Evolutionary conservation across 805 yeast genomes (phyloP).

Genomic region (Metschnikowia kunwiensis): DNA sequence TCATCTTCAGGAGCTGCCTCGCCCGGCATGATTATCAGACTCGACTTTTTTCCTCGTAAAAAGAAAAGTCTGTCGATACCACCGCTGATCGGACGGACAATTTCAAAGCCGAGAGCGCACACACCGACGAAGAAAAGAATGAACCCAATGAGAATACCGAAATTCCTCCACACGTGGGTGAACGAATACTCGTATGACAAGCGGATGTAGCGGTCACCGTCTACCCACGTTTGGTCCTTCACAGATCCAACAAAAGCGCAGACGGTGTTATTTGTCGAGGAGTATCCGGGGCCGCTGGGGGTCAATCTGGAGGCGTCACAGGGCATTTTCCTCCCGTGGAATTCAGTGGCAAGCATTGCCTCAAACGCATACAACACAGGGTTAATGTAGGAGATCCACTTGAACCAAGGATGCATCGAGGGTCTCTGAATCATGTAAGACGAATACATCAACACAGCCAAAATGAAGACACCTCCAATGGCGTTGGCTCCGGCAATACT

Average conservation of each 20-base stretch:
- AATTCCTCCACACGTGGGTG: constrained; percentile 46
- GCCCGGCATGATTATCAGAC: constrained; percentile 16
- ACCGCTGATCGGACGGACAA: constrained; percentile 28
- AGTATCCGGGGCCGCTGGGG: constrained; percentile 27
- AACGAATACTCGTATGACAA: constrained; percentile 33
- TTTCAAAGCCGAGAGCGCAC: constrained; percentile 27
- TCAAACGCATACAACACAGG: constrained; percentile 31
- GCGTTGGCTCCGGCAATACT: constrained; percentile 58
- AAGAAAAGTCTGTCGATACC: constrained; percentile 33
- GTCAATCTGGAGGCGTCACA: constrained; percentile 22
- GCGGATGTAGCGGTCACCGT: constrained; percentile 34
- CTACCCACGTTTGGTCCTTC: constrained; percentile 17
- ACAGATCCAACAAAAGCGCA: constrained; percentile 17
- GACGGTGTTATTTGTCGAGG: constrained; percentile 12
- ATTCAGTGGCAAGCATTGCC: constrained; percentile 29
- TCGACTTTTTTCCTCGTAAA: constrained; percentile 25
- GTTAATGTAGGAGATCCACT: constrained; percentile 39
- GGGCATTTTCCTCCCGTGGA: constrained; percentile 29
- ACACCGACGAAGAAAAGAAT: constrained; percentile 15
- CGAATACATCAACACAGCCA: constrained; percentile 30
- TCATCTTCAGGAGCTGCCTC: constrained; percentile 14
- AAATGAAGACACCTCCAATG: constrained; percentile 46
- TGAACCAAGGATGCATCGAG: constrained; percentile 35
- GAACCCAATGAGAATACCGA: constrained; percentile 44
- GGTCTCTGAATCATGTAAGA: constrained; percentile 32